Evolutionary conservation across 257 asterid species (phyloP).

Genomic region (Gentiana straminea): DNA sequence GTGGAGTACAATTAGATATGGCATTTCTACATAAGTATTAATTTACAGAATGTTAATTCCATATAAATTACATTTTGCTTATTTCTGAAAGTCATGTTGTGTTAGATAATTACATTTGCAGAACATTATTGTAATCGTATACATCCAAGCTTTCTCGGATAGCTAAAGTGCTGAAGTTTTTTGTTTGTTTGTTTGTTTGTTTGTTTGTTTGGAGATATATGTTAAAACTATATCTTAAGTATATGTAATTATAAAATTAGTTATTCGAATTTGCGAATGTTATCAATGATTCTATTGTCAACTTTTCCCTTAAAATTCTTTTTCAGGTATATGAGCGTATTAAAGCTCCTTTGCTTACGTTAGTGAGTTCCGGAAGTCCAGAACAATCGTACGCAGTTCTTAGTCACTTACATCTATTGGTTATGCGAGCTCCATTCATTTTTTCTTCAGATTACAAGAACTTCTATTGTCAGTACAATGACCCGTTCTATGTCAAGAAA

Average conservation of each 20-base stretch:
- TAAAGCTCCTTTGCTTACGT: slow-evolving; percentile 96
- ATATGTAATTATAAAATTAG: not conserved
- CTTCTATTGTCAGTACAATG: slow-evolving; percentile 97
- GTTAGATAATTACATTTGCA: too few relatives aligned
- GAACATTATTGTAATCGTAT: too few relatives aligned
- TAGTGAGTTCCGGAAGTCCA: slow-evolving; percentile 97
- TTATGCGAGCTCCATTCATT: slow-evolving; percentile 95
- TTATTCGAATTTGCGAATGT: not conserved
- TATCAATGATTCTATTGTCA: not conserved
- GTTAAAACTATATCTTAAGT: too few relatives aligned
- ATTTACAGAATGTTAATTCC: too few relatives aligned
- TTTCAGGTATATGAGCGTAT: slow-evolving; percentile 92
- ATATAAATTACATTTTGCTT: too few relatives aligned
- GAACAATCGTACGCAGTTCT: slow-evolving; percentile 94
- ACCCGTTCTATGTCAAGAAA: slow-evolving; percentile 94
- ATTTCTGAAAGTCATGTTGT: too few relatives aligned
- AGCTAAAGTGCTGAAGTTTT: too few relatives aligned
- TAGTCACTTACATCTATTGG: slow-evolving; percentile 92
- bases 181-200: too few relatives aligned
- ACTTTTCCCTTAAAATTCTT: slow-evolving; percentile 7
- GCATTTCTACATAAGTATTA: too few relatives aligned
- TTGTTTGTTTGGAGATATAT: too few relatives aligned
- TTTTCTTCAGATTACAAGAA: slow-evolving; percentile 96
- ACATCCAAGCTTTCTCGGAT: too few relatives aligned
- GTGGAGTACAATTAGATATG: too few relatives aligned